Evolutionary conservation across 345 rosid genomes (phyloP), one percentile per base, ranked within the genome.

Genomic region (Mangifera indica): DNA sequence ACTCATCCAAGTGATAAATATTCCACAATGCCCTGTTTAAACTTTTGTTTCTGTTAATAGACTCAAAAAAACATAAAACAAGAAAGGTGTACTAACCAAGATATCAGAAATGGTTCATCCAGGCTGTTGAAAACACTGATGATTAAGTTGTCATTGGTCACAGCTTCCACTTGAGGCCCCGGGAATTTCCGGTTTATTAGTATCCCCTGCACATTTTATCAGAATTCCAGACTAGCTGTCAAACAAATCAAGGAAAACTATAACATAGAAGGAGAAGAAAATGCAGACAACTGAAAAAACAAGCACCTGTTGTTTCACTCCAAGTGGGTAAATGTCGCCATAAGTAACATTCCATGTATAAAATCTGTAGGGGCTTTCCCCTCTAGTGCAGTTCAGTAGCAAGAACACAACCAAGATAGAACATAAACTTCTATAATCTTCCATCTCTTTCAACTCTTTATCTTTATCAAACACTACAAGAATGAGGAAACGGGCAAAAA

Each of bases 121-220:
- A 94, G 84, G 82, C 87, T 81, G 77, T 94, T 94, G 86, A 84
- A 87, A 70, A 94, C 97, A 81, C 79, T 90, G 74, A 94, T 76
- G 78, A 94, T 81, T 77, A 94, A 77, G 85, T 94, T 92, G 32
- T 94, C 97, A 59, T 94, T 94, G 52, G 97, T 94, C 59, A 89
- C 96, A n/a, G 89, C 73, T 69, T 90, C 88, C 57, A 94, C 80
- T 69, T 80, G 84, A 22, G 98, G 98, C 71, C 98, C 98, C 34
- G 98, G 98, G 82, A 92, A 94, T 71, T 90, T 85, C 52, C 98
- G 91, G 61, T 94, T 92, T 52, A 94, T 92, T 80, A 94, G 71
- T 69, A 94, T 92, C 60, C 92, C 98, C 97, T 94, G 82, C 85
- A 37, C 74, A 77, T 60, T 69, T 14, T 37, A 65, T 15, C 49